Evolutionary conservation across 768 basidiomycete species (phyloP).

Genomic region (Phlebiopsis gigantea): DNA sequence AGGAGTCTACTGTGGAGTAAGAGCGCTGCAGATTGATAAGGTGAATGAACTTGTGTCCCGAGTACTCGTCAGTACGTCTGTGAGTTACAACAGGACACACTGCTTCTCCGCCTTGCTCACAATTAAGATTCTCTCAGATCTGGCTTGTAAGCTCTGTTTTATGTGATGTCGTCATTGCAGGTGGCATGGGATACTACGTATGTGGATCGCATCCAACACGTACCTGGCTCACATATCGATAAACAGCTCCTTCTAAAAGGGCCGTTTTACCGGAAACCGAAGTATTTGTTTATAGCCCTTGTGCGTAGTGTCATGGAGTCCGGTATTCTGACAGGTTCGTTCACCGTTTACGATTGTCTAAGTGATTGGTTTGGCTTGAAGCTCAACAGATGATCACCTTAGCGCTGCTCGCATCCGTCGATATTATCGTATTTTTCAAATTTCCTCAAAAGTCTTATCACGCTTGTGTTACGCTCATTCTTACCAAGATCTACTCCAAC

Average conservation of each 20-base stretch:
- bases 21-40: not conserved
- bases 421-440: not conserved
- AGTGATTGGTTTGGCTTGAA: too few relatives aligned
- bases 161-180: conserved; percentile 25
- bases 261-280: not conserved
- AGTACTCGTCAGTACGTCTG: not conserved
- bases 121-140: too few relatives aligned
- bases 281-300: not conserved
- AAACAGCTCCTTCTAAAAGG: not conserved
- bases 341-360: not conserved
- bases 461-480: not conserved
- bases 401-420: not conserved
- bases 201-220: not conserved
- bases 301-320: not conserved
- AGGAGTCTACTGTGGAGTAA: not conserved
- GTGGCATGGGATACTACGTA: conserved; percentile 17
- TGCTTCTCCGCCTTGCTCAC: not conserved
- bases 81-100: not conserved
- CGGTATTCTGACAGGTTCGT: not conserved
- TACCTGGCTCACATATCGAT: not conserved
- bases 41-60: not conserved
- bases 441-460: not conserved
- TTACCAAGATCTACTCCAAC: conserved; percentile 6
- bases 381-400: not conserved
- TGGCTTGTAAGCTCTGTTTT: conserved; percentile 19